Evolutionary conservation across 495 filamentous ascomycete species (phyloP).

Genomic region (Hyaloscypha finlandica): DNA sequence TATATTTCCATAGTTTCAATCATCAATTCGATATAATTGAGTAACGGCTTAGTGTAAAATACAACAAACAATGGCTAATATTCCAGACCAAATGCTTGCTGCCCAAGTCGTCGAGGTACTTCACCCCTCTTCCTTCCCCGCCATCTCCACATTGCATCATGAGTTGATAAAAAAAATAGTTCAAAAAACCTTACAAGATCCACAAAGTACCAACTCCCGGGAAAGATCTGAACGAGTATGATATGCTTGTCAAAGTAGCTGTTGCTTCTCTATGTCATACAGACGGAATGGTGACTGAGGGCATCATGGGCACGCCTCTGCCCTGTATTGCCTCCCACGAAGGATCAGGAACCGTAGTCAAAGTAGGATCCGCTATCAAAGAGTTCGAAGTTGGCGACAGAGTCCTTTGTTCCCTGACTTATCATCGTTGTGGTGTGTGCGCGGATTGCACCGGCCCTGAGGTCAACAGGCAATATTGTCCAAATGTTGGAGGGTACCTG

Average conservation of each 20-base stretch:
- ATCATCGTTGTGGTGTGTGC: constrained; percentile 51
- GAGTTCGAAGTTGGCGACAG: constrained; percentile 51
- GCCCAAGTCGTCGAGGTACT: constrained; percentile 24
- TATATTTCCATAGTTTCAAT: not conserved
- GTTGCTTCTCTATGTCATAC: constrained; percentile 64
- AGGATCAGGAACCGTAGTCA: constrained; percentile 56
- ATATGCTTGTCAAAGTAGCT: constrained; percentile 59
- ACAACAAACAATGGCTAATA: constrained; percentile 3
- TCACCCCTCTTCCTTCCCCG: not conserved
- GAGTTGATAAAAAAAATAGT: not conserved
- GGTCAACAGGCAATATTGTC: constrained; percentile 49
- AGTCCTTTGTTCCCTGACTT: constrained; percentile 48
- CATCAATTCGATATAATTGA: not conserved
- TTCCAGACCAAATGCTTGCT: constrained; percentile 21
- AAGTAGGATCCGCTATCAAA: constrained; percentile 44
- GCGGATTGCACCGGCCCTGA: constrained; percentile 48
- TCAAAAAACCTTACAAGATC: constrained; percentile 50
- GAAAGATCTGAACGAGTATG: constrained; percentile 43
- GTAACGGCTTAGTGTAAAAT: not conserved
- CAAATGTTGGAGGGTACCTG: constrained; percentile 32
- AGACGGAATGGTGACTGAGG: constrained; percentile 52
- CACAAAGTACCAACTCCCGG: constrained; percentile 49
- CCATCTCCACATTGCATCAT: not conserved
- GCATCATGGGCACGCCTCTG: constrained; percentile 44
- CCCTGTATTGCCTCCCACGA: constrained; percentile 61